Evolutionary conservation across 2,329 filamentous ascomycete genomes (phyloP).

Genomic region (Penicillium sp.): DNA sequence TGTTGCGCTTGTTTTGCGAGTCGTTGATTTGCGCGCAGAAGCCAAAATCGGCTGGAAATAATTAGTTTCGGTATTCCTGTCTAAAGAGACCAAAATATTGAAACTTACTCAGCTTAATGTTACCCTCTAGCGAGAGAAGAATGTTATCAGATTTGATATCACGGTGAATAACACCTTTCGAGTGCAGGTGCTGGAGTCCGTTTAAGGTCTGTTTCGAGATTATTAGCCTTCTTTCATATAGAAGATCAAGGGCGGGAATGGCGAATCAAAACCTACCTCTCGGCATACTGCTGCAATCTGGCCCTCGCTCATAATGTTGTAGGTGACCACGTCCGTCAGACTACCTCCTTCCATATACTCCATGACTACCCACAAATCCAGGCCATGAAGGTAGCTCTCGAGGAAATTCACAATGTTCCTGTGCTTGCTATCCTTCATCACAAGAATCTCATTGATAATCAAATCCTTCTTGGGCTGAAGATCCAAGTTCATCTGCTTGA

Average conservation of each 20-base stretch:
- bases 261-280: conserved; percentile 55
- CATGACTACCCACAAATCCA: conserved; percentile 98
- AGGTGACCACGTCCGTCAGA: conserved; percentile 96
- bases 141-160: conserved; percentile 99
- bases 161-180: conserved; percentile 95
- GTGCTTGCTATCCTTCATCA: conserved; percentile 98
- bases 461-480: conserved; percentile 98
- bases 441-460: conserved; percentile 98
- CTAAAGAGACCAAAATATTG: background rate
- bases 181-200: conserved; percentile 91
- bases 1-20: conserved; percentile 93
- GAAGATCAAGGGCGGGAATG: background rate
- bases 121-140: conserved; percentile 85
- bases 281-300: conserved; percentile 95
- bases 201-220: conserved; percentile 63
- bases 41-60: conserved; percentile 78
- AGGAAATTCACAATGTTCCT: conserved; percentile 99
- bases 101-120: conserved; percentile 89
- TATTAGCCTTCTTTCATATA: conserved; percentile 17
- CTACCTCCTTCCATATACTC: conserved; percentile 99
- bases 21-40: conserved; percentile 99
- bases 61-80: conserved; percentile 13
- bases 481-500: conserved; percentile 99
- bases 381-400: conserved; percentile 86
- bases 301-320: conserved; percentile 98